Base-by-base conservation (phyloP, 83 land plant genomes). In the Picea abies region DNA sequence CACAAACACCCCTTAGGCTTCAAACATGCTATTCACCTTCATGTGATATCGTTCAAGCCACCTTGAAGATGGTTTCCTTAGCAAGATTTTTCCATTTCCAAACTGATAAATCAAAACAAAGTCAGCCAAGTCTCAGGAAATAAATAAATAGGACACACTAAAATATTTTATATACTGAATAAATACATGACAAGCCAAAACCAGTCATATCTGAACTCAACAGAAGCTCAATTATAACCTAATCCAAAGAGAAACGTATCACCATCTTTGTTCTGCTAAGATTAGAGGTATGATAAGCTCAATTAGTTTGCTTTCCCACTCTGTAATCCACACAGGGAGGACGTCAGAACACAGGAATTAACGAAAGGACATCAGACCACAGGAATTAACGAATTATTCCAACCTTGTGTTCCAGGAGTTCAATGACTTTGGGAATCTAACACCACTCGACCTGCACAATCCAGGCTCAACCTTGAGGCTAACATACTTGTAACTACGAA, bases 1-100 rank as follows among this genome's bases (percentile, higher is more conserved):
- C 32, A 80, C 84, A 80, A 82, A 81, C 64, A 72, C 67, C 29
- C 86, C 86, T 61, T 84, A 84, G 4, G 63, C 81, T 49, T 63
- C 79, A n/a, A 84, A 84, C 23, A 81, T 16, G 14, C 37, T 44
- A 49, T 81, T 81, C 37, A 84, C 37, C 58, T 65, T 37, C 47
- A 25, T 76, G 47, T 84, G 86, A 76, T 84, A 84, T 29, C 47
- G 39, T 39, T 81, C 85, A 29, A 84, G 19, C 63, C 56, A 56
- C 8, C 63, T 49, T 44, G 52, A 73, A 73, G 3, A 20, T 56
- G 11, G 3, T 3, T 73, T 37, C 77, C 47, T 20, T 11, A 10
- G 3, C 56, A 52, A 10, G 56, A 11, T 52, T 52, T 52, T 52
- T 1, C 56, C 12, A 52, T 10, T 52, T 52, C 14, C 56, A 52